Conservation (phyloP, 78 protist species). For the Ministeria vibrans region DNA sequence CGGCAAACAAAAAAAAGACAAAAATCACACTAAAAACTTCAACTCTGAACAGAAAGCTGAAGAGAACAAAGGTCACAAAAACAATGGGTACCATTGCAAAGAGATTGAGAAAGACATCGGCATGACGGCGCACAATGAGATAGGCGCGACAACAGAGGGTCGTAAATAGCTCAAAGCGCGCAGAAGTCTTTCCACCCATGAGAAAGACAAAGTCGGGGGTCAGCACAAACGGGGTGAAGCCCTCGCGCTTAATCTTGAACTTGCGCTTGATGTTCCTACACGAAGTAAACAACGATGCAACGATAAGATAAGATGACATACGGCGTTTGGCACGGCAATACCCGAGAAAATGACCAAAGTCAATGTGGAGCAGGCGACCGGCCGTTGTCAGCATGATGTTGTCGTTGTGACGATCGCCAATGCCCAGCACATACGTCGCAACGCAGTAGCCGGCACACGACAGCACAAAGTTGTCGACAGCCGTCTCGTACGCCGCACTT, state of each 20-base stretch:
- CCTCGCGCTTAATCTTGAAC: constrained; percentile 76
- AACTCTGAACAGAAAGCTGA: no score
- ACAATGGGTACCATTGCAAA: constrained; percentile 77
- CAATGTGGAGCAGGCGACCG: constrained; percentile 88
- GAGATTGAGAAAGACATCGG: constrained; percentile 68
- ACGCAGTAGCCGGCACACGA: constrained; percentile 94
- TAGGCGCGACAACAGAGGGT: constrained; percentile 67
- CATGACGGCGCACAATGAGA: constrained; percentile 65
- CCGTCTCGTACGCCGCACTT: constrained; percentile 40
- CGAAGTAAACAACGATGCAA: no score
- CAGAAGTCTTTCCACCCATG: constrained; percentile 55
- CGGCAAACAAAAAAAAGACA: no score
- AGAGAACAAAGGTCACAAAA: no score
- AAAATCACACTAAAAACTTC: no score
- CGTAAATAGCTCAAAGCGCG: constrained; percentile 43
- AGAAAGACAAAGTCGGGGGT: constrained; percentile 86
- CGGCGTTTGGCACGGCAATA: no score
- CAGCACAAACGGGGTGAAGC: constrained; percentile 84
- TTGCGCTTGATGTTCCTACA: constrained; percentile 66
- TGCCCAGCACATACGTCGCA: constrained; percentile 95
- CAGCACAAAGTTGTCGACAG: constrained; percentile 67
- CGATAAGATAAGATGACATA: no score
- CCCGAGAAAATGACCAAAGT: constrained; percentile 94
- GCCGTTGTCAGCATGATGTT: constrained; percentile 64
- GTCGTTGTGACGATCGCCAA: constrained; percentile 96